Evolutionary conservation across 495 filamentous ascomycete genomes (phyloP).

Genomic region (Articulospora tetracladia): DNA sequence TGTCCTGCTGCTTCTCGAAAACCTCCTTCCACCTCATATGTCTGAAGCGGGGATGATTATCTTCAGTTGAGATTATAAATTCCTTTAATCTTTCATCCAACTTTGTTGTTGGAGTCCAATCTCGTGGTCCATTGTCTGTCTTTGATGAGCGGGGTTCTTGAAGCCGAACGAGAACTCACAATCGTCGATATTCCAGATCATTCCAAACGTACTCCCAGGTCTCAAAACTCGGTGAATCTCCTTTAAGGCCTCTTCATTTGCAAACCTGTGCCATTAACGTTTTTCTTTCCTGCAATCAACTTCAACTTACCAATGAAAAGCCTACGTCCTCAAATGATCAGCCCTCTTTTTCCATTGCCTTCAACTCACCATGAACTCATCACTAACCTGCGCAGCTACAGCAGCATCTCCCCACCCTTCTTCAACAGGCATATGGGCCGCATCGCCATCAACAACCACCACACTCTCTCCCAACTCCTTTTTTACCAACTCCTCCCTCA

Average conservation of each 20-base stretch:
- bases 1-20: constrained; percentile 45
- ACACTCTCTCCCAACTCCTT: constrained; percentile 47
- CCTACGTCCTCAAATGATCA: constrained; percentile 31
- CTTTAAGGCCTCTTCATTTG: constrained; percentile 47
- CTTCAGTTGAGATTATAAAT: constrained; percentile 42
- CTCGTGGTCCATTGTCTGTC: constrained; percentile 40
- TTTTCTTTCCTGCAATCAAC: neutral
- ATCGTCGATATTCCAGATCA: constrained; percentile 67
- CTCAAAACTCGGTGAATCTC: constrained; percentile 56
- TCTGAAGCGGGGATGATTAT: constrained; percentile 53
- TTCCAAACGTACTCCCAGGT: constrained; percentile 46
- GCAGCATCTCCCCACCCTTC: constrained; percentile 57
- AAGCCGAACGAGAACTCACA: constrained; percentile 35
- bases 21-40: constrained; percentile 47
- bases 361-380: neutral
- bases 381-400: constrained; percentile 59
- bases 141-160: neutral
- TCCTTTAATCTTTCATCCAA: constrained; percentile 55
- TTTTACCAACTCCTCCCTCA: constrained; percentile 50
- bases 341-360: neutral
- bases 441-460: constrained; percentile 47
- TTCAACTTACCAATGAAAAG: constrained; percentile 53
- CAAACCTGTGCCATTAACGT: constrained; percentile 45
- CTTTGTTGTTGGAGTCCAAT: constrained; percentile 37
- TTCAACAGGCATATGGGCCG: constrained; percentile 47